Conservation (phyloP, 2,329 filamentous ascomycete genomes). For the Tolypocladium tundrense region DNA sequence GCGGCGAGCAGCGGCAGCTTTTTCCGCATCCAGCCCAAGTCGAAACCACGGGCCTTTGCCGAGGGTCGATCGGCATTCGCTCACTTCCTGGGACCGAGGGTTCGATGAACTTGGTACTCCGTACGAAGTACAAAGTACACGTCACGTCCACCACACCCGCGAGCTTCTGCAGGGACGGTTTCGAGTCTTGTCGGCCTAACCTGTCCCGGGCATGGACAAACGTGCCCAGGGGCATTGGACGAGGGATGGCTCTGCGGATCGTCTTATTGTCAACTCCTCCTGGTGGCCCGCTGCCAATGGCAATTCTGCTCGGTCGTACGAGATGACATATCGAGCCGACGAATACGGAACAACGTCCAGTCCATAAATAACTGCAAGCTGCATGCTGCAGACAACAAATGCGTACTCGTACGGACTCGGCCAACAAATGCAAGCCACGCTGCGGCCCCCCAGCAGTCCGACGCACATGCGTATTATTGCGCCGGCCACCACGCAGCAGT, state of each 20-base stretch:
- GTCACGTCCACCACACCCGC: neutral
- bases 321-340: neutral
- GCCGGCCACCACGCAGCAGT: neutral
- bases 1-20: neutral
- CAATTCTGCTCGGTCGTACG: neutral
- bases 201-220: neutral
- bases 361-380: neutral
- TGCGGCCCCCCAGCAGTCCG: neutral
- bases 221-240: neutral
- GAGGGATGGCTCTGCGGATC: neutral
- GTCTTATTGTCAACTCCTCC: neutral
- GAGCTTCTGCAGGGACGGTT: neutral
- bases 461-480: neutral
- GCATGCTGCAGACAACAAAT: neutral
- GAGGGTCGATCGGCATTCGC: neutral
- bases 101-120: too few species aligned
- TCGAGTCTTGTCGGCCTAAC: neutral
- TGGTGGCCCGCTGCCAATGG: neutral
- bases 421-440: neutral
- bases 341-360: neutral
- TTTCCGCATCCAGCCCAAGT: neutral
- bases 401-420: neutral
- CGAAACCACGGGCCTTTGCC: neutral
- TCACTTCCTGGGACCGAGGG: neutral
- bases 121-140: too few species aligned